A percentile compares a stretch with the other conserved stretches of the same genome.
Evolutionary conservation across 257 asterid genomes (phyloP).

Genomic region (Solanum etuberosum): DNA sequence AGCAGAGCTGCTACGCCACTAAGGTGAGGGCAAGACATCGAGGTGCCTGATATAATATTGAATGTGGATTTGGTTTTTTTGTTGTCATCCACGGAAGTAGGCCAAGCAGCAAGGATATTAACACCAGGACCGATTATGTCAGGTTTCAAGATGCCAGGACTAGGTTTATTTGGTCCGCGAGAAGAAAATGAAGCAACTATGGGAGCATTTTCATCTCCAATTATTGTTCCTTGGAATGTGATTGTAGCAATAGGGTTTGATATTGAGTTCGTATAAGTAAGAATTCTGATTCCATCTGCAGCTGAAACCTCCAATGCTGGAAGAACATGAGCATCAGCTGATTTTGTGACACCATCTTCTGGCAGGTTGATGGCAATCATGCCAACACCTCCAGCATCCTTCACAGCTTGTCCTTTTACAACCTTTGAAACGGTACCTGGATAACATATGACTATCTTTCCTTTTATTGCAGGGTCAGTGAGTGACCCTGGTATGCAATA

Average conservation of each 20-base stretch:
- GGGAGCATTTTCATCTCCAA: conserved; percentile 35
- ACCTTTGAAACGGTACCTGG: neutral
- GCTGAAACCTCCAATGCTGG: conserved; percentile 16
- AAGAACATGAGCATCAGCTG: conserved; percentile 13
- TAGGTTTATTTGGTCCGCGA: conserved; percentile 24
- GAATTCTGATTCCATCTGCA: conserved; percentile 2
- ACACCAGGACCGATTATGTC: conserved; percentile 56
- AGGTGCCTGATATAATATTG: conserved; percentile 39
- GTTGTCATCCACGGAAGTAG: conserved; percentile 14
- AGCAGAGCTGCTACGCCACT: conserved; percentile 37
- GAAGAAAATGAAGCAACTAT: conserved; percentile 34
- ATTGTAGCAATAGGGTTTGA: conserved; percentile 9
- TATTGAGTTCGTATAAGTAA: conserved; percentile 18
- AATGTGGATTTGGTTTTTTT: conserved; percentile 16
- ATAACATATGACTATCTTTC: conserved; percentile 34
- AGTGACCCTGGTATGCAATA: conserved; percentile 11
- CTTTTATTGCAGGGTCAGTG: conserved; percentile 8
- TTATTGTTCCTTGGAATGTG: conserved; percentile 29
- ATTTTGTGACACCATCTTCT: neutral
- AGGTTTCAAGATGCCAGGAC: conserved; percentile 50
- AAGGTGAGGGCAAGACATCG: conserved; percentile 48
- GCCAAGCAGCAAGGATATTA: conserved; percentile 47
- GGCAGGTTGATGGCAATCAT: conserved; percentile 18
- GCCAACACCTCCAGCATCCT: conserved; percentile 30
- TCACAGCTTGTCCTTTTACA: conserved; percentile 18